These are phyloP conservation scores for Chaetomiaceae sp. DNA, from an alignment of 2,329 filamentous ascomycete genomes.

Conservation along the genomic window DNA sequence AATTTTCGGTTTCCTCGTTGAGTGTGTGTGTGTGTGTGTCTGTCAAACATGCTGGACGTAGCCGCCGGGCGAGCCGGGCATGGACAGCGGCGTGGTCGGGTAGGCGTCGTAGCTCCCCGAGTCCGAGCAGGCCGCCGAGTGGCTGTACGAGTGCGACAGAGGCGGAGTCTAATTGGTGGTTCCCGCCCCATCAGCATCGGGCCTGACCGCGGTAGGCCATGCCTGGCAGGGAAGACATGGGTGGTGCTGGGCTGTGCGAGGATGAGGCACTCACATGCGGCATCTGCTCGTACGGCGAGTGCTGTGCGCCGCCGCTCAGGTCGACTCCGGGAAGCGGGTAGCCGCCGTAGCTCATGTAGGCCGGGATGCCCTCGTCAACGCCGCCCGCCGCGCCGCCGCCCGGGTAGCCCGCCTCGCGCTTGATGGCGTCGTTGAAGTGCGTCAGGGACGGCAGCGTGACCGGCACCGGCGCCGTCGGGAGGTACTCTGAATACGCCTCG, in stretches of 20 bases:
- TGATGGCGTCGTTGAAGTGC: conserved; percentile 60
- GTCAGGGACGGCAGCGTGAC: conserved; percentile 61
- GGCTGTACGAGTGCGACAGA: conserved; percentile 68
- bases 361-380: conserved; percentile 52
- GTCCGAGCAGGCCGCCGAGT: conserved; percentile 59
- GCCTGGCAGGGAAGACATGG: conserved; percentile 22
- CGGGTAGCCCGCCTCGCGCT: conserved; percentile 54
- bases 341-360: conserved; percentile 60
- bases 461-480: conserved; percentile 41
- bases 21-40: background rate
- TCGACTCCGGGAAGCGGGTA: conserved; percentile 59
- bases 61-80: conserved; percentile 64
- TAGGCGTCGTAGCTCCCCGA: conserved; percentile 56
- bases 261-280: conserved; percentile 66
- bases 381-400: too few species aligned
- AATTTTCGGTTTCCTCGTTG: background rate
- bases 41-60: conserved; percentile 35
- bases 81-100: conserved; percentile 67
- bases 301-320: conserved; percentile 45
- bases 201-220: conserved; percentile 3
- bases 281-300: conserved; percentile 60
- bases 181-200: conserved; percentile 43
- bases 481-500: conserved; percentile 48
- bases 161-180: conserved; percentile 62
- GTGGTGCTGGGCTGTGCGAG: conserved; percentile 34